Base-by-base conservation (phyloP, 352 stramenopile species). In the Elongisporangium anandrum region DNA sequence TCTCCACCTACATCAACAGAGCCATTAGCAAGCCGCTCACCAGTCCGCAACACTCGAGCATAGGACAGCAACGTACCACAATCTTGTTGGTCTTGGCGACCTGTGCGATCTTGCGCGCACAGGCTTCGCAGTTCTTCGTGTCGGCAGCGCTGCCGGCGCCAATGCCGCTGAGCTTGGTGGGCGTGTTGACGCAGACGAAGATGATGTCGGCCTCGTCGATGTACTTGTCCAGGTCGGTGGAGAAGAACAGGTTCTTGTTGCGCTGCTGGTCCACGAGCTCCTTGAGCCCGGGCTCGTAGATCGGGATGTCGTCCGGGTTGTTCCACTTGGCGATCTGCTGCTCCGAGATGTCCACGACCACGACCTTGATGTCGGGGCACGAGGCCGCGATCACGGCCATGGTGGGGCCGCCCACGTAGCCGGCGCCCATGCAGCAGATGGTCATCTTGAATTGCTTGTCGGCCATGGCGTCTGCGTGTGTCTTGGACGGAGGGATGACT, bases 181-280 rank as follows among this genome's bases (percentile, higher is more conserved):
- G 97, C 54, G 97, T 99, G 79, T 99, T 99, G 20, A 99, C 97
- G 59, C 81, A 96, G n/a, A 99, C 98, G 67, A 99, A 99, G 70
- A 99, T 97, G 61, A 99, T 95, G 63, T 99, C 93, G 39, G 97
- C 97, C 57, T 97, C 82, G 55, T 97, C 85, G 59, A 99, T 99
- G 71, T 97, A 96, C 39, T 68, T 81, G 65, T 99, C 94, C 62
- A 99, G 91, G 67, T 99, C 95, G 4, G 95, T 99, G 29, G 89
- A 97, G 82, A 99, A 99, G 71, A 99, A 99, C 22, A 99, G 91
- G 72, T 99, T 99, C 63, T 86, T 92, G 47, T 90, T 92, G 54
- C 96, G 83, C 19, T 73, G 85, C 38, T 90, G 76, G 64, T 97
- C 78, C 15, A 99, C 96, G n/a, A 99, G 83, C 61, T 99, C 96